These are phyloP conservation scores for Phytophthora tubulina DNA, from an alignment of 352 stramenopile genomes.

Conservation along the genomic window DNA sequence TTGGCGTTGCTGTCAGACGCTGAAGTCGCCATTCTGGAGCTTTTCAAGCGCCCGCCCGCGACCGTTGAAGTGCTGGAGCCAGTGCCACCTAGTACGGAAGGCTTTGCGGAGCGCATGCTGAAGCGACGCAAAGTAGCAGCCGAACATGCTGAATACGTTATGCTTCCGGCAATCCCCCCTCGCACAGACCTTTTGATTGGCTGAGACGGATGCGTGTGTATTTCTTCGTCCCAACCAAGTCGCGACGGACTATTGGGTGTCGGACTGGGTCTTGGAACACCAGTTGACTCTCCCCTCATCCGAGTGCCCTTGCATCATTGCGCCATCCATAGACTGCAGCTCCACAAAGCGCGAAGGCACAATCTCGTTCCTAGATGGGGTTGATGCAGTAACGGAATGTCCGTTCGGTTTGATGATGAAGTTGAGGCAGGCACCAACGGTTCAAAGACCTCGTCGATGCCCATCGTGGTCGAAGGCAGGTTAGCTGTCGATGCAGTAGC, in stretches of 20 bases:
- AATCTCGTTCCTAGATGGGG: background rate
- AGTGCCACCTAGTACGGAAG: background rate
- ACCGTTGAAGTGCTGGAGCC: background rate
- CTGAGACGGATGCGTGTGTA: no score
- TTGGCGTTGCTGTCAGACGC: background rate
- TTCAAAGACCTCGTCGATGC: background rate
- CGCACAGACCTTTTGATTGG: no score
- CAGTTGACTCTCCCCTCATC: background rate
- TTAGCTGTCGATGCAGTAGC: background rate
- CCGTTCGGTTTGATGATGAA: background rate
- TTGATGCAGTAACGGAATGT: background rate
- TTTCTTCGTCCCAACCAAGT: no score
- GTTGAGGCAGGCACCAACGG: background rate
- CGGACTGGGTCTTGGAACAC: background rate
- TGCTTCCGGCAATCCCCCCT: no score
- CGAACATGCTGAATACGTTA: background rate
- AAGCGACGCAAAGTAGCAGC: constrained; percentile 6
- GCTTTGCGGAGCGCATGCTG: constrained; percentile 1
- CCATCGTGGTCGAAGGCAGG: background rate
- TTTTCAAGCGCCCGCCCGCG: background rate
- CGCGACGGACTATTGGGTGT: background rate
- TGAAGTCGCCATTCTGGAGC: constrained; percentile 1
- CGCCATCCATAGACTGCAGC: background rate
- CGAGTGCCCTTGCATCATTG: background rate
- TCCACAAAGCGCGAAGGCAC: background rate